Base-by-base conservation (phyloP, 306 rosid species). In the Pyrus pyrifolia region DNA sequence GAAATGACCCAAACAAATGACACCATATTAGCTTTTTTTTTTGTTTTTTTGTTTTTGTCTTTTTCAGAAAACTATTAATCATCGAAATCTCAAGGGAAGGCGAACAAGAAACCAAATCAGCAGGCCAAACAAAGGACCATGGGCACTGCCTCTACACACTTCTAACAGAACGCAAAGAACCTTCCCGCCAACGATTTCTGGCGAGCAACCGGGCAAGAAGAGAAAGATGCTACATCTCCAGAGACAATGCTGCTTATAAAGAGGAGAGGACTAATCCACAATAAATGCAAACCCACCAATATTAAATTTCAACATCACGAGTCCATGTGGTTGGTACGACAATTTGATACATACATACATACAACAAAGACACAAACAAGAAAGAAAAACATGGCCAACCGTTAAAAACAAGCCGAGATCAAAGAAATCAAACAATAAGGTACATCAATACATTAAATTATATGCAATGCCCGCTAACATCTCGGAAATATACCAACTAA, bases 401-500 rank as follows among this genome's bases (percentile, higher is more conserved):
- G 62, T 33, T 33, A 23, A 35, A 42, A 9, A 62, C 46, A 22
- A 44, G 65, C 66, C 1, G 23, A 46, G 65, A 81, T 64, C 21
- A 30, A 72, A 53, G 44, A 15, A 55, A 33, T 13, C 8, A 76
- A 35, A 38, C 72, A 80, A 77, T 61, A 75, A 31, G 68, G 76
- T 46, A 22, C 73, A 73, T 65, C 74, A 84, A 76, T 89, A 84
- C 79, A 83, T 83, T 81, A 69, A 77, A 83, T 74, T 81, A 82
- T 91, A 87, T 53, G 89, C 82, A 87, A 65, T 67, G 72, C 62
- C 3, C 64, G 51, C 62, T 9, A 69, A 46, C 78, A 81, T 71
- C 78, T 77, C 61, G 31, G 31, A 77, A 76, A 68, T 74, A 81
- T 71, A 78, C 77, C 75, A 72, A 78, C 62, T 71, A 78, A 82